phyloP scores from a whole-genome alignment of 148 eudicot species.

The Fagopyrum esculentum region DNA sequence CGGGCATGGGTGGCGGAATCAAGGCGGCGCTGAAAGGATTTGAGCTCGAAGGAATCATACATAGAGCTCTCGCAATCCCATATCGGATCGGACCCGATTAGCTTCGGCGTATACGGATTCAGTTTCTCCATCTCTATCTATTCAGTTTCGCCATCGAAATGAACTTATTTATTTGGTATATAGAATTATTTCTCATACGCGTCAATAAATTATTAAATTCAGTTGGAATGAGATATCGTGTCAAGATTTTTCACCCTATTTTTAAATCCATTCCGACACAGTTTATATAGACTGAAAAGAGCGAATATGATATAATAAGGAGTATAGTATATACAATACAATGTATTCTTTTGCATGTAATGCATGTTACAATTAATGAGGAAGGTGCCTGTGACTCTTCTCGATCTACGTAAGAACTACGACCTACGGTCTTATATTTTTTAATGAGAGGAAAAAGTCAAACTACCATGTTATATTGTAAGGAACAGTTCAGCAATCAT shows the following conservation, averaged over 20 bases:
- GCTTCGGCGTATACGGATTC: slow-evolving; percentile 10
- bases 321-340: too few species aligned
- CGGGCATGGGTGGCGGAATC: slow-evolving; percentile 40
- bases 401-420: too few species aligned
- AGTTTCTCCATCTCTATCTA: not conserved
- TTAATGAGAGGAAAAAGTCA: too few species aligned
- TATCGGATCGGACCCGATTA: slow-evolving; percentile 12
- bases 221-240: not conserved
- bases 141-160: not conserved
- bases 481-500: too few species aligned
- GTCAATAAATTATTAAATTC: not conserved
- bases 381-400: too few species aligned
- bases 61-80: slow-evolving; percentile 86
- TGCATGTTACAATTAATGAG: too few species aligned
- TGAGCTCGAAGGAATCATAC: slow-evolving; percentile 79
- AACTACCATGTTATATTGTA: too few species aligned
- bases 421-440: too few species aligned
- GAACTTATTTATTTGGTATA: not conserved
- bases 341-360: too few species aligned
- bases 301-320: too few species aligned
- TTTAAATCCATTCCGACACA: not conserved
- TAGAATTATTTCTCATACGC: not conserved
- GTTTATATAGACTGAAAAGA: too few species aligned
- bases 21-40: slow-evolving; percentile 60
- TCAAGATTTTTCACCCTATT: not conserved